Percentiles rank a stretch among this genome's conserved stretches.
These are phyloP conservation scores for Aeminium ludgeri DNA, from an alignment of 495 filamentous ascomycete genomes.

Conservation along the genomic window DNA sequence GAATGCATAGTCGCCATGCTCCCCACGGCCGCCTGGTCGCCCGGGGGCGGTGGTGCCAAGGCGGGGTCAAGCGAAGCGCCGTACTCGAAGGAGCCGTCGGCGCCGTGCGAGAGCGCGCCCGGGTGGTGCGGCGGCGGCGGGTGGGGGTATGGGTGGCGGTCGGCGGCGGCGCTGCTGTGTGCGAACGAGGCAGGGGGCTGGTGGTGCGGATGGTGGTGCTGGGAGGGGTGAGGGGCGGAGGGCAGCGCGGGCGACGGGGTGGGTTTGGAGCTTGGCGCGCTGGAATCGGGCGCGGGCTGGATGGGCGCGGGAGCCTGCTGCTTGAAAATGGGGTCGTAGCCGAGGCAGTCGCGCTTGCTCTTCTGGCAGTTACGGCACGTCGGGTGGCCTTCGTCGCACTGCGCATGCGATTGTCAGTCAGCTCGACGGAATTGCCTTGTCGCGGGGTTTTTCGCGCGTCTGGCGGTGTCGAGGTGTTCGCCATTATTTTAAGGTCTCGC, in stretches of 20 bases:
- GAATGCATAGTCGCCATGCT: conserved; percentile 10
- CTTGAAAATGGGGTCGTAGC: conserved; percentile 98
- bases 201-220: too few species aligned
- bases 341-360: conserved; percentile 90
- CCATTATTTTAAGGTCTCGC: not conserved
- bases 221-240: not conserved
- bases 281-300: conserved; percentile 43
- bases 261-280: conserved; percentile 15
- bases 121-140: not conserved
- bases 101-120: too few species aligned
- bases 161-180: not conserved
- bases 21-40: too few species aligned
- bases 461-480: not conserved
- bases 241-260: conserved; percentile 13
- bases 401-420: not conserved
- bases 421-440: not conserved
- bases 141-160: not conserved
- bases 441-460: not conserved
- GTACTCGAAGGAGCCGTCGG: conserved; percentile 36
- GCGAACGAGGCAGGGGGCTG: too few species aligned
- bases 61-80: conserved; percentile 54
- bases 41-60: conserved; percentile 28
- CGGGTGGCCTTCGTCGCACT: conserved; percentile 96
- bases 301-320: conserved; percentile 62
- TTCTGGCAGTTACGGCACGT: conserved; percentile 95